Evolutionary conservation across 1,284 basidiomycete species (phyloP).

Genomic region (Ceratobasidium theobromae): DNA sequence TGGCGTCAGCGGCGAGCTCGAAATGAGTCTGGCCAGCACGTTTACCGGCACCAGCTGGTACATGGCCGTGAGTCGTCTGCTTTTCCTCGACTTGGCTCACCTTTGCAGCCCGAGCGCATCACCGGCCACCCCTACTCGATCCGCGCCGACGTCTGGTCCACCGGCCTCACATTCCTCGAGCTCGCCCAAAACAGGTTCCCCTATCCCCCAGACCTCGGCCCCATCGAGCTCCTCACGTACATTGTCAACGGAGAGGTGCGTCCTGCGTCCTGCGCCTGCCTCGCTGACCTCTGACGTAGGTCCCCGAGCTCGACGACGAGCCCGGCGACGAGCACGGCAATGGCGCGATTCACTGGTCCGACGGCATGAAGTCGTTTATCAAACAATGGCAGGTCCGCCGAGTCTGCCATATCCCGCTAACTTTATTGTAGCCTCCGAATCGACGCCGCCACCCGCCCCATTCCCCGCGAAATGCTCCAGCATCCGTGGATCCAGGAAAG

Average conservation of each 20-base stretch:
- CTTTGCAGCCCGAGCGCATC: slow-evolving; percentile 83
- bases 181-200: slow-evolving; percentile 94
- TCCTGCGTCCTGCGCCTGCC: too few species aligned
- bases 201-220: slow-evolving; percentile 87
- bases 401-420: slow-evolving; percentile 23
- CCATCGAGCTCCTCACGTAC: slow-evolving; percentile 92
- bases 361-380: slow-evolving; percentile 92
- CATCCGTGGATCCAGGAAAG: slow-evolving; percentile 86
- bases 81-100: slow-evolving; percentile 18
- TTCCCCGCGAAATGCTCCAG: slow-evolving; percentile 79
- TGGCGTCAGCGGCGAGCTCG: slow-evolving; percentile 93
- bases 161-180: slow-evolving; percentile 90
- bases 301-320: slow-evolving; percentile 77
- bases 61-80: slow-evolving; percentile 79
- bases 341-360: slow-evolving; percentile 65
- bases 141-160: slow-evolving; percentile 97
- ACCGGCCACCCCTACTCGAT: slow-evolving; percentile 88
- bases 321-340: slow-evolving; percentile 55
- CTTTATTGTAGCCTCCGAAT: slow-evolving; percentile 54
- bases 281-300: slow-evolving; percentile 54
- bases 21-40: slow-evolving; percentile 88
- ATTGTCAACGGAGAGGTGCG: slow-evolving; percentile 79
- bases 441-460: slow-evolving; percentile 67
- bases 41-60: slow-evolving; percentile 97
- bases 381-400: slow-evolving; percentile 67